Base-by-base conservation (phyloP, 805 yeast genomes). In the Teunomyces pallodes region DNA sequence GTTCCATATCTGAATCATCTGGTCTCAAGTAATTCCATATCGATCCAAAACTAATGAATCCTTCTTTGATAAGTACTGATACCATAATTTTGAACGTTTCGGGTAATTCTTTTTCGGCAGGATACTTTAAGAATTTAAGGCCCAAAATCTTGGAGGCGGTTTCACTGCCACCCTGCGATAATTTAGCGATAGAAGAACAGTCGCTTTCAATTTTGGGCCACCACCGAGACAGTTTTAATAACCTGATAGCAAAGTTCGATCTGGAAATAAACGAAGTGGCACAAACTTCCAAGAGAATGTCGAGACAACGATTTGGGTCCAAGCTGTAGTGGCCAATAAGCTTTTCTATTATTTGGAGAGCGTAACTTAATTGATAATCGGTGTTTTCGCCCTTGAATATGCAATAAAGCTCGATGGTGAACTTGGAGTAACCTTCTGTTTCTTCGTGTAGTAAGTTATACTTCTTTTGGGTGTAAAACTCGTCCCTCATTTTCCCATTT, bases 381-480 rank as follows among this genome's bases (percentile, higher is more conserved):
- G 77, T 64, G 47, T 77, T 75, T 2, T 69, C 66, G 30, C 74
- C 71, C 24, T 59, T 56, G 46, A 78, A 67, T 1, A 81, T 72
- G 2, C 65, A 52, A 46, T 69, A 62, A 9, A 86, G 52, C 42
- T 83, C 80, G 2, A 75, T 74, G 0, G 82, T 62, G 29, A 87
- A 67, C 54, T 82, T 83, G 9, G 95, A 65, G 64, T 81, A 90
- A 0, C 97, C 97, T 59, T 86, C 90, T 20, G 82, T 70, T 51
- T 86, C 86, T 62, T 91, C 96, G 43, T 82, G 80, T 6, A 88
- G 57, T 13, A 90, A 68, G 49, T 87, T 86, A 67, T 72, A 89
- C 53, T 83, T 81, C 58, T 75, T 75, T 50, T 81, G 72, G 46
- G 82, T 70, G 61, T 71, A 70, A 56, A 67, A 58, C 61, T 74